Evolutionary conservation across 2,329 filamentous ascomycete genomes (phyloP), one percentile per base, ranked within the genome.

Genomic region (Elsinoe australis): DNA sequence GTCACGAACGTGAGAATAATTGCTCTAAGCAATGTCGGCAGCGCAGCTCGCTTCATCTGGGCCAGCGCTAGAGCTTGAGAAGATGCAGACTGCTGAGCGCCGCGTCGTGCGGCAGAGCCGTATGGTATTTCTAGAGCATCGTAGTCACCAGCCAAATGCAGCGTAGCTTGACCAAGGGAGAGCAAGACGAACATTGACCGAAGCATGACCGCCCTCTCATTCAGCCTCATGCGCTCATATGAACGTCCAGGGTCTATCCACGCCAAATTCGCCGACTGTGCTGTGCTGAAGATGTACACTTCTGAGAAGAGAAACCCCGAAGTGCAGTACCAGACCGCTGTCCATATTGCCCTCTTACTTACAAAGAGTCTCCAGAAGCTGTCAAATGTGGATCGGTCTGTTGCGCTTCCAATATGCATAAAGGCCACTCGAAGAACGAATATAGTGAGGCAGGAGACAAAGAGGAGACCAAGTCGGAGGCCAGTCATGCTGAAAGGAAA

Each of bases 141-240:
- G 53, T 81, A 79, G 60, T 95, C 88, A 45, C 69, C 71, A 60
- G 76, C 79, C 12, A 94, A 70, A 61, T 95, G 89, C 24, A 76
- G 60, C 8, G 75, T 59, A 1, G 83, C 79, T 63, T 94, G 85
- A n/a, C 75, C 67, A 7, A 85, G 51, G 3, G 85, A 86, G 34
- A 92, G 73, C 1, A 81, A 64, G 2, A 82, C 61, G 55, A 92
- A 78, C 58, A 85, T 80, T 51, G 76, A 78, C 26, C 85, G 80
- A 44, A 95, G 71, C 61, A 88, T 92, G 19, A 96, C 75, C 1
- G 87, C 83, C 54, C 85, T 79, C 70, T 96, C 90, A 62, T 96
- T 96, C 51, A 95, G 68, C 46, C 80, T 75, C 15, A 83, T 75
- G 28, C 88, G 77, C 62, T 92, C 86, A 55, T 75, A 72, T 8